phyloP scores from a whole-genome alignment of 805 yeast species.

The Phaffomyces opuntiae region DNA sequence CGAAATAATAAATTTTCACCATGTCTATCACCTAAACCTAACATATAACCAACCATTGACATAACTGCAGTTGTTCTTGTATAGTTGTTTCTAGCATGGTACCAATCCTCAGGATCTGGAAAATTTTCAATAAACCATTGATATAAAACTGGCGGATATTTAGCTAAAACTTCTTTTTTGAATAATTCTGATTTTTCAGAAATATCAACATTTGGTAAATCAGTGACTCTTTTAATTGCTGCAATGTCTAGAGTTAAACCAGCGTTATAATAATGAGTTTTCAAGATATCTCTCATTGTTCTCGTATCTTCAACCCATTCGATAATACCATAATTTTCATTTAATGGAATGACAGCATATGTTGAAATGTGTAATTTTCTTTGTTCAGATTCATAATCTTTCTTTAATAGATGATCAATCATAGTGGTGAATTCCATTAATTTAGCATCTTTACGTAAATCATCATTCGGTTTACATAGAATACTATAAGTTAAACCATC shows the following conservation, averaged over 20 bases:
- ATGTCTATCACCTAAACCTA: slow-evolving; percentile 95
- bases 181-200: slow-evolving; percentile 32
- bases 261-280: slow-evolving; percentile 34
- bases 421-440: slow-evolving; percentile 84
- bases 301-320: slow-evolving; percentile 80
- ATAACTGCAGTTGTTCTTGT: slow-evolving; percentile 85
- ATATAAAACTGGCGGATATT: slow-evolving; percentile 64
- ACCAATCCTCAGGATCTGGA: slow-evolving; percentile 89
- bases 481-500: slow-evolving; percentile 70
- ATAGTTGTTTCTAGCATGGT: slow-evolving; percentile 64
- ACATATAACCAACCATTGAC: slow-evolving; percentile 93
- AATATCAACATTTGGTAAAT: slow-evolving; percentile 17
- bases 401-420: slow-evolving; percentile 64
- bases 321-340: slow-evolving; percentile 82
- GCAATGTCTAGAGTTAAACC: slow-evolving; percentile 28
- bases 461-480: slow-evolving; percentile 82
- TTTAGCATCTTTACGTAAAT: slow-evolving; percentile 90
- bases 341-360: slow-evolving; percentile 83
- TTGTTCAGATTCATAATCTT: slow-evolving; percentile 65
- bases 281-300: slow-evolving; percentile 61
- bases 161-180: slow-evolving; percentile 21
- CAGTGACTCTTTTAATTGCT: slow-evolving; percentile 22
- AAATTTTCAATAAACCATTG: slow-evolving; percentile 86
- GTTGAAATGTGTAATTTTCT: slow-evolving; percentile 67
- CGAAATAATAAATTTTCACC: slow-evolving; percentile 82